phyloP scores from a whole-genome alignment of 106 monocot species.

The Vanilla planifolia region DNA sequence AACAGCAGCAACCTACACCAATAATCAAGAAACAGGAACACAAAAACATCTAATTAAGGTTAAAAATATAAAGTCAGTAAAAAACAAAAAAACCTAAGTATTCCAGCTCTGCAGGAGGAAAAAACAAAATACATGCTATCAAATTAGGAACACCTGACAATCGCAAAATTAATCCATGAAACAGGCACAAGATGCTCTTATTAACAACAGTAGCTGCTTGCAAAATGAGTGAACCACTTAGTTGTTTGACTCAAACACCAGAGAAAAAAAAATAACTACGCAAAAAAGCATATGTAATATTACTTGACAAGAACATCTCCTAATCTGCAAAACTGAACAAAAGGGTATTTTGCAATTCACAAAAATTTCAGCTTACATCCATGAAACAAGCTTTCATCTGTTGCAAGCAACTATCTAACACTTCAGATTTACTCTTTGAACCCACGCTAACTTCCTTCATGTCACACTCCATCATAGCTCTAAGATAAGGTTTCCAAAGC shows the following conservation, averaged over 20 bases:
- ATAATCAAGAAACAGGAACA: no score
- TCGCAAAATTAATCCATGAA: constrained; percentile 1
- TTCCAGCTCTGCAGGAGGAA: no score
- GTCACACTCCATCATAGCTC: constrained; percentile 89
- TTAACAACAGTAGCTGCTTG: background rate
- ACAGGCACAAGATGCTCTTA: background rate
- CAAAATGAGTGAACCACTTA: background rate
- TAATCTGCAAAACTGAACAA: background rate
- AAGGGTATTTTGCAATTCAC: background rate
- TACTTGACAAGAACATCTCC: background rate
- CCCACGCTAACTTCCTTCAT: constrained; percentile 89
- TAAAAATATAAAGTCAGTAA: no score
- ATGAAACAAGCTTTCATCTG: constrained; percentile 95
- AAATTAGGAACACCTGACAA: no score
- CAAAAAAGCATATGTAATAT: background rate
- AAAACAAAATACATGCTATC: no score
- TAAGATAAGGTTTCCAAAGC: constrained; percentile 95
- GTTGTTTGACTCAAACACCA: background rate
- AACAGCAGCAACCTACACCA: no score
- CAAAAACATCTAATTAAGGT: no score
- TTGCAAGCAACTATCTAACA: constrained; percentile 73
- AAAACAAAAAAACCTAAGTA: no score
- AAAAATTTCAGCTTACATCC: constrained; percentile 51
- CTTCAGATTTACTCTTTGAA: constrained; percentile 84
- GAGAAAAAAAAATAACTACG: no score